Evolutionary conservation across 805 yeast species (phyloP), one percentile per base, ranked within the genome.

Genomic region (Ogataea salicorniae): DNA sequence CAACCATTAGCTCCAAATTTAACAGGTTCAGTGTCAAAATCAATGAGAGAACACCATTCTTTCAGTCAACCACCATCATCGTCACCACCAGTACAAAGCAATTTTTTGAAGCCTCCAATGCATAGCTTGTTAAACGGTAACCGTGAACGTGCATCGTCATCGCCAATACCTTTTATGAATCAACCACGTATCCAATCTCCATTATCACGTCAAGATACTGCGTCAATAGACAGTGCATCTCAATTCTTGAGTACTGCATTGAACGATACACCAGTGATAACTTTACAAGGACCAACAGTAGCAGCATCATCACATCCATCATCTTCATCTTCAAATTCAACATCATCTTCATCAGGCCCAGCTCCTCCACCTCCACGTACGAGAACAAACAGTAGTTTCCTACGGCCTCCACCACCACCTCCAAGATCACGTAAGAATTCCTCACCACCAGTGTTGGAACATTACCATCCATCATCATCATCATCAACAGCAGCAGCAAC

Each of bases 1-100:
- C 56, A 57, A 54, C 80, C 81, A 36, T 61, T 68, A 59, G 73
- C 74, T 45, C 76, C 74, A 50, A 77, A 76, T 53, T 52, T 71
- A 43, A 77, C 83, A 4, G 83, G 83, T 50, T 79, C 78, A 46
- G 83, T 74, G 58, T 76, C 80, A 50, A 70, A 78, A 48, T 73
- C 79, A 3, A 62, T 64, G 64, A 56, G 67, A 46, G 60, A 44
- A 15, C 29, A 47, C n/a, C 64, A 59, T 23, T 56, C 49, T 31
- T 48, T 53, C 46, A 50, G 49, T 34, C 58, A 43, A 42, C 20
- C 48, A 23, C 8, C 34, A 18, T n/a, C 26, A 14, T 17, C 37
- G 2, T 15, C 22, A 15, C 42, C 17, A 15, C 4, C 35, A 17
- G 35, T 4, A 17, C 50, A 33, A 8, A 8, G 23, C 18, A 35